Evolutionary conservation across 2,329 filamentous ascomycete genomes (phyloP).

Genomic region (Camillea tinctor): DNA sequence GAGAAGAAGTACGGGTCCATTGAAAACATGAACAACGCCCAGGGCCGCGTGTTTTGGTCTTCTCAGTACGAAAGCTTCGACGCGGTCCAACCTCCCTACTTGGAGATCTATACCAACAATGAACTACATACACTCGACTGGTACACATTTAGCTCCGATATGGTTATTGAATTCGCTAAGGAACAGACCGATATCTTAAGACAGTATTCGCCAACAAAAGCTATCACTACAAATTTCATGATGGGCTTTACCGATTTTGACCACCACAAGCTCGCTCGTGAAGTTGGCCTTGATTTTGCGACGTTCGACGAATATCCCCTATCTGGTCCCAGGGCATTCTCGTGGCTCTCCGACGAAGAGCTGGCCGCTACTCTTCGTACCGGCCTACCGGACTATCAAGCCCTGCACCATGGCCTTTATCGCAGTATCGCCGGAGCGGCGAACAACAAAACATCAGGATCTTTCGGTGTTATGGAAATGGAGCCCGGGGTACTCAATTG

Average conservation of each 20-base stretch:
- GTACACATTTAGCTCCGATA: constrained; percentile 24
- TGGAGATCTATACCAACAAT: constrained; percentile 24
- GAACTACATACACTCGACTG: constrained; percentile 22
- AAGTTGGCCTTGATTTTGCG: constrained; percentile 21
- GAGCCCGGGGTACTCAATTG: constrained; percentile 25
- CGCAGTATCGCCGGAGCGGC: constrained; percentile 20
- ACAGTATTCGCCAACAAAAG: constrained; percentile 16
- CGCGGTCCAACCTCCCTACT: constrained; percentile 18
- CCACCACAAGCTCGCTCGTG: constrained; percentile 20
- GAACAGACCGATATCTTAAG: constrained; percentile 22
- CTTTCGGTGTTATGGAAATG: constrained; percentile 26
- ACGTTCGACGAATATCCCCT: constrained; percentile 23
- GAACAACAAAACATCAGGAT: constrained; percentile 14
- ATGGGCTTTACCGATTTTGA: constrained; percentile 21
- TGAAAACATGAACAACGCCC: constrained; percentile 20
- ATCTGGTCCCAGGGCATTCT: constrained; percentile 8
- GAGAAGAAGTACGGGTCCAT: constrained; percentile 21
- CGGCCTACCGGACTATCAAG: constrained; percentile 22
- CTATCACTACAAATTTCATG: constrained; percentile 23
- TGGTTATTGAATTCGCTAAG: constrained; percentile 24
- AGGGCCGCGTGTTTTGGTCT: constrained; percentile 26
- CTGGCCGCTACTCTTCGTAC: constrained; percentile 17
- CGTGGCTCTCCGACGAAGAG: constrained; percentile 17
- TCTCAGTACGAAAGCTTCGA: constrained; percentile 22
- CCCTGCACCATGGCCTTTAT: constrained; percentile 21